Evolutionary conservation across 306 rosid species (phyloP).

Genomic region (Mucuna pruriens): DNA sequence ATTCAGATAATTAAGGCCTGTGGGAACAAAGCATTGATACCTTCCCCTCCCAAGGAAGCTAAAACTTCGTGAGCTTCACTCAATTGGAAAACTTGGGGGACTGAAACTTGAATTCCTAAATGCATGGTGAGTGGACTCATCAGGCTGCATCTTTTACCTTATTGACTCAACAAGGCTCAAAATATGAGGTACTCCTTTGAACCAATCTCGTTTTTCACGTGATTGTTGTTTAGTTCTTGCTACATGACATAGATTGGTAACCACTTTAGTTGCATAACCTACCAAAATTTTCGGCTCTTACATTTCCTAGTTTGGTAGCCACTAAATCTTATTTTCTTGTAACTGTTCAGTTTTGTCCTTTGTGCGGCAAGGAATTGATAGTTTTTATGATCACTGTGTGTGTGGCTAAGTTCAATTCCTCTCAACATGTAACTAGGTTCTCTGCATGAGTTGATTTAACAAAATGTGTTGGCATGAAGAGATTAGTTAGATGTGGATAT

Average conservation of each 20-base stretch:
- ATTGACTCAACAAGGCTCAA: constrained; percentile 38
- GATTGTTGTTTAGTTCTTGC: constrained; percentile 26
- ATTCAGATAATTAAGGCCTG: constrained; percentile 41
- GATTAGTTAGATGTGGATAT: constrained; percentile 15
- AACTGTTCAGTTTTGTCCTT: constrained; percentile 28
- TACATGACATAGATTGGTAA: constrained; percentile 11
- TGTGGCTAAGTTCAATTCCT: neutral
- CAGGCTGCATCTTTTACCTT: constrained; percentile 45
- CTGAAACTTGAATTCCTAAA: constrained; percentile 50
- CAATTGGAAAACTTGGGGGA: constrained; percentile 47
- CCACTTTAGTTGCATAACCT: constrained; percentile 25
- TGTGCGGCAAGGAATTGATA: constrained; percentile 13
- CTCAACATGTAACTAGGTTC: constrained; percentile 16
- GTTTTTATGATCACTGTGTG: constrained; percentile 17
- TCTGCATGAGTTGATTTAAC: constrained; percentile 27
- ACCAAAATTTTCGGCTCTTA: constrained; percentile 29
- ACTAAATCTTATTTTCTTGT: neutral
- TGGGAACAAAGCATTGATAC: constrained; percentile 60
- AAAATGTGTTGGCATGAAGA: neutral
- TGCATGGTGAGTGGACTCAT: constrained; percentile 42
- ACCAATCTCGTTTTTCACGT: constrained; percentile 37
- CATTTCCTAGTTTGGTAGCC: constrained; percentile 19
- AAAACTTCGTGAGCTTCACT: constrained; percentile 50
- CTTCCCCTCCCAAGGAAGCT: constrained; percentile 70
- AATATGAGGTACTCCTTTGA: constrained; percentile 46